phyloP scores from a whole-genome alignment of 495 filamentous ascomycete species.

The Cryomyces minteri region DNA sequence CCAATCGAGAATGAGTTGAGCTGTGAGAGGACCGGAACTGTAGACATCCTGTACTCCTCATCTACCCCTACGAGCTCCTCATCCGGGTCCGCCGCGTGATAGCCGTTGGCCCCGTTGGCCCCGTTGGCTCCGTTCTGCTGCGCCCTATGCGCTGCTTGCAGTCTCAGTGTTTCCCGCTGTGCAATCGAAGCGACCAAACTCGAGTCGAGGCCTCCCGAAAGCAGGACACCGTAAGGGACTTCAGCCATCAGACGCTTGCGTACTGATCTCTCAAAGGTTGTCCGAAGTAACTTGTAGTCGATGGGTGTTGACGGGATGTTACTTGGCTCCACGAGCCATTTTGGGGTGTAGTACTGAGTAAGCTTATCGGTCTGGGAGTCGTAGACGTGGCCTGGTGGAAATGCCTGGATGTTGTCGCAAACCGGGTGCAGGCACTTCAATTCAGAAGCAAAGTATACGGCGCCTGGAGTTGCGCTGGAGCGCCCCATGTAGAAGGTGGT shows the following conservation, averaged over 20 bases:
- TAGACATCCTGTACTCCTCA: constrained; percentile 70
- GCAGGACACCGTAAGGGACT: constrained; percentile 88
- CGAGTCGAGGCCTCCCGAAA: constrained; percentile 92
- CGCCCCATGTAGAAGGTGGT: constrained; percentile 93
- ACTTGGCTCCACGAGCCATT: constrained; percentile 68
- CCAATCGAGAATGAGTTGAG: constrained; percentile 98
- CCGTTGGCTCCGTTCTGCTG: constrained; percentile 25
- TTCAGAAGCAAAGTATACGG: constrained; percentile 93
- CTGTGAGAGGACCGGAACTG: constrained; percentile 81
- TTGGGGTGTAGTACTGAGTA: constrained; percentile 75
- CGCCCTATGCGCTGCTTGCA: constrained; percentile 32
- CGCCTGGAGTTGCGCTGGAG: constrained; percentile 60
- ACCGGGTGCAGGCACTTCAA: constrained; percentile 84
- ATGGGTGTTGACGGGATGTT: constrained; percentile 60
- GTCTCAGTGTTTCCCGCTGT: constrained; percentile 68
- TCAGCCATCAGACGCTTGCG: constrained; percentile 97
- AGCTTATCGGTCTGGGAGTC: constrained; percentile 72
- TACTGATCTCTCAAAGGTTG: constrained; percentile 74
- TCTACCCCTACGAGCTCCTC: constrained; percentile 84
- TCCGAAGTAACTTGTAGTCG: constrained; percentile 63
- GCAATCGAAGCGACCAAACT: constrained; percentile 90
- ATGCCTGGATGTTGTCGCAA: constrained; percentile 85
- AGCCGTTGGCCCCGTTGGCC: constrained; percentile 16
- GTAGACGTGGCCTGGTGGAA: constrained; percentile 88
- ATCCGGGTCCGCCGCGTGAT: constrained; percentile 27